Base-by-base conservation (phyloP, 208 protist species). In the Wallacemonas sp. region DNA sequence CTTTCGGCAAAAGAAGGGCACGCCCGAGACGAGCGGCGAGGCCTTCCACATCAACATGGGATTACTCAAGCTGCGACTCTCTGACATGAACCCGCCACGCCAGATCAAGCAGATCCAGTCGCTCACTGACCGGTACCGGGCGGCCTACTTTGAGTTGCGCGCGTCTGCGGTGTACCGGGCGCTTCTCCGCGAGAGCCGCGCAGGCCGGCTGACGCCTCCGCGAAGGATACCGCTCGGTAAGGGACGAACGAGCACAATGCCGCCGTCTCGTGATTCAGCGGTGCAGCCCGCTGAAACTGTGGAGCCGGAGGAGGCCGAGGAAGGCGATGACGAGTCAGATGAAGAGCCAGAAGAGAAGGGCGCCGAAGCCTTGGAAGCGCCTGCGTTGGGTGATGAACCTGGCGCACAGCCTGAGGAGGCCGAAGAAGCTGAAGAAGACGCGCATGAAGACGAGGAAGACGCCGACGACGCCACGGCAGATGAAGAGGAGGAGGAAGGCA, bases 111-210 rank as follows among this genome's bases (percentile, higher is more conserved):
- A 76, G 44, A 54, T 76, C 6, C 24, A 24, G 2, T 27, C n/a
- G 3, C 9, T 73, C 24, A 44, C 12, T 17, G 22, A 65, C 21
- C 36, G n/a, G 34, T 71, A 71, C 33, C 42, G 38, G 2, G 44
- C 42, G 0, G 55, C 58, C 41, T 73, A 65, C 44, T 36, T 64
- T 9, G 63, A 67, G 6, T 58, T 79, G 17, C 73, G 63, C 24
- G 29, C 30, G 13, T 45, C 33, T 17, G 24, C 60, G 12, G 38
- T 68, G 8, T 61, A 64, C 17, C 62, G 73, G 9, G 44, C 74
- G 0, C 55, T 68, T 13, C 34, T 68, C 2, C 68, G 68, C 8
- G 74, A 75, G 3, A 59, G 53, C 24, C 68, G 68, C 17, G 33
- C 50, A 8, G 50, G 50, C 9, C n/a, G 24, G 5, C 21, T 39